Percentiles rank a stretch among this genome's conserved stretches.
phyloP scores from a whole-genome alignment of 108 stramenopile species.

The Nitzschia inconspicua region DNA sequence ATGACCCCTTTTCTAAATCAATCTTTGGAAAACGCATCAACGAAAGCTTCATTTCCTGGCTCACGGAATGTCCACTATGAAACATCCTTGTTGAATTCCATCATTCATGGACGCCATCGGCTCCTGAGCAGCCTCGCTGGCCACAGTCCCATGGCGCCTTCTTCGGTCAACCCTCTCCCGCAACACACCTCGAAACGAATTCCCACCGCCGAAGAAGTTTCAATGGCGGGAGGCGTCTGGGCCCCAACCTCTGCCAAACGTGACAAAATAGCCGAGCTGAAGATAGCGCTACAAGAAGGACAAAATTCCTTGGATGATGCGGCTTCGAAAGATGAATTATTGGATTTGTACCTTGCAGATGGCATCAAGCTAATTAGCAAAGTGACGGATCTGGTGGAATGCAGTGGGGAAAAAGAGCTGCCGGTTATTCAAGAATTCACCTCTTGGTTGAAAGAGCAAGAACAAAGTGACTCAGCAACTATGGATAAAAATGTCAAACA shows the following conservation, averaged over 20 bases:
- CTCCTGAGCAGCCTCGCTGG: no score
- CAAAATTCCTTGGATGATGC: slow-evolving; percentile 65
- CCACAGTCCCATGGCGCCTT: no score
- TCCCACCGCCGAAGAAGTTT: slow-evolving; percentile 48
- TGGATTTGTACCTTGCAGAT: slow-evolving; percentile 82
- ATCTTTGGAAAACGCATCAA: no score
- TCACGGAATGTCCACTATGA: no score
- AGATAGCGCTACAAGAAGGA: slow-evolving; percentile 45
- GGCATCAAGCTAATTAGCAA: slow-evolving; percentile 59
- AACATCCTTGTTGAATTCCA: no score
- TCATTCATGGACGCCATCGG: no score
- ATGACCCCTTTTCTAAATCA: no score
- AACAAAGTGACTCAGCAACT: not conserved
- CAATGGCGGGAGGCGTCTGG: slow-evolving; percentile 84
- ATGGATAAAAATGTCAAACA: slow-evolving; percentile 10
- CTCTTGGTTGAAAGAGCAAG: slow-evolving; percentile 24
- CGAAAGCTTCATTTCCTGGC: no score
- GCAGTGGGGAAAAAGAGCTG: no score
- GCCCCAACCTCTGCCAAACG: slow-evolving; percentile 83
- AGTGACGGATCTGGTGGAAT: slow-evolving; percentile 49
- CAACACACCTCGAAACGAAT: slow-evolving; percentile 15
- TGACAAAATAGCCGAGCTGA: slow-evolving; percentile 74
- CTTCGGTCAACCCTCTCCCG: no score
- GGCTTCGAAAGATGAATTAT: slow-evolving; percentile 54
- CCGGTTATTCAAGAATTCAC: slow-evolving; percentile 15